Conservation (phyloP, 768 basidiomycete species). For the Amanita subjunquillea region DNA sequence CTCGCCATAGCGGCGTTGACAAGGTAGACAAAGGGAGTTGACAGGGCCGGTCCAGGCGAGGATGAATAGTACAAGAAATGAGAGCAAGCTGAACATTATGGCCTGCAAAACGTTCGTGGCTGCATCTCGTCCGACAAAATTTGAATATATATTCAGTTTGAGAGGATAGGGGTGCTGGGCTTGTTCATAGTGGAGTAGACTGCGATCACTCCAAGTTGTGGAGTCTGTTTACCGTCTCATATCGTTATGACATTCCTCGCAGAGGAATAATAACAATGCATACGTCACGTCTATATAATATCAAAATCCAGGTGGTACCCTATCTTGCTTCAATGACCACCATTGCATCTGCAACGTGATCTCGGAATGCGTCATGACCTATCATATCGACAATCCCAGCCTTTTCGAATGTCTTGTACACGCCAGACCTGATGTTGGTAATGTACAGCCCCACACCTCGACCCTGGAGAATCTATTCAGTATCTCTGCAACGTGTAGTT, state of each 20-base stretch:
- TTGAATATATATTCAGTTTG: background rate
- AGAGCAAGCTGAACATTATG: constrained; percentile 21
- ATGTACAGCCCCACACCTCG: constrained; percentile 42
- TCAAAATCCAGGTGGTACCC: background rate
- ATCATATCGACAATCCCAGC: constrained; percentile 42
- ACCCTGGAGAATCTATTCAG: constrained; percentile 19
- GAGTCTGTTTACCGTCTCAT: no score
- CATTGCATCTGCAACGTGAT: constrained; percentile 43
- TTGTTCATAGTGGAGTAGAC: background rate
- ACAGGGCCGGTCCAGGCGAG: constrained; percentile 14
- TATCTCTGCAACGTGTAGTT: background rate
- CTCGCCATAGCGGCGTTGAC: constrained; percentile 13
- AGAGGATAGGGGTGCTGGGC: background rate
- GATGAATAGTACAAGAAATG: constrained; percentile 11
- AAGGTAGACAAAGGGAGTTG: constrained; percentile 18
- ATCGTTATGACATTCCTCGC: background rate
- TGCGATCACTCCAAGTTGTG: background rate
- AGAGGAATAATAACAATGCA: background rate
- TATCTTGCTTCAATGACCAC: constrained; percentile 22
- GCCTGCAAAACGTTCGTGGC: constrained; percentile 11
- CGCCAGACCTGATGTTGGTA: constrained; percentile 33
- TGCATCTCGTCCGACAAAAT: background rate
- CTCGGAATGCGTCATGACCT: constrained; percentile 35
- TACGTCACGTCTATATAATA: background rate
- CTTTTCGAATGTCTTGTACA: constrained; percentile 33